These are phyloP conservation scores for Grosmannia penicillata DNA, from an alignment of 2,329 filamentous ascomycete genomes.

Conservation along the genomic window DNA sequence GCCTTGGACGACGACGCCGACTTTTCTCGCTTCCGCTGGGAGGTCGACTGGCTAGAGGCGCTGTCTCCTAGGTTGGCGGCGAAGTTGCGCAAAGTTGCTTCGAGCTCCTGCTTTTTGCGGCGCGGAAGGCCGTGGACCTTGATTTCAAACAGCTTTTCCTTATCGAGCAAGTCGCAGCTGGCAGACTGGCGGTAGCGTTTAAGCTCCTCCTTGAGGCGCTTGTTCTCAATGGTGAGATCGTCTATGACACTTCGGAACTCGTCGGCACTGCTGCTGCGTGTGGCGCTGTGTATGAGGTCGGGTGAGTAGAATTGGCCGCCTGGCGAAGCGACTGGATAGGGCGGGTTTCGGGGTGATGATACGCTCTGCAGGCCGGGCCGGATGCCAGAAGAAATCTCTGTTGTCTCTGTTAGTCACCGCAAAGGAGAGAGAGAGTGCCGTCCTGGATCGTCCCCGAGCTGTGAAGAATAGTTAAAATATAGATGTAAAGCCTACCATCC, in stretches of 20 bases:
- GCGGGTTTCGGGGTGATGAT: too few species aligned
- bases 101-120: constrained; percentile 61
- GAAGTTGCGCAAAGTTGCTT: constrained; percentile 58
- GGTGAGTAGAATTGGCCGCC: not conserved
- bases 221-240: constrained; percentile 73
- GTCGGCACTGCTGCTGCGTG: constrained; percentile 48
- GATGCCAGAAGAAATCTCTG: too few species aligned
- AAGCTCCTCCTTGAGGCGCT: constrained; percentile 58
- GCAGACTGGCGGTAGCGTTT: constrained; percentile 56
- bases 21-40: constrained; percentile 28
- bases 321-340: not conserved
- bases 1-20: constrained; percentile 12
- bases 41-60: constrained; percentile 24
- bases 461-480: not conserved
- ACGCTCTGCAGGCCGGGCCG: too few species aligned
- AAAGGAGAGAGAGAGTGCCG: too few species aligned
- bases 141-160: constrained; percentile 72
- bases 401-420: not conserved
- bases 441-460: not conserved
- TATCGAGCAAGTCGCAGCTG: constrained; percentile 45
- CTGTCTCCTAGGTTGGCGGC: constrained; percentile 41
- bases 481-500: constrained; percentile 25
- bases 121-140: constrained; percentile 60
- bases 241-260: constrained; percentile 76
- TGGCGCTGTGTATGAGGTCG: constrained; percentile 8